Evolutionary conservation across 768 basidiomycete genomes (phyloP).

Genomic region (Termitomyces sp.): DNA sequence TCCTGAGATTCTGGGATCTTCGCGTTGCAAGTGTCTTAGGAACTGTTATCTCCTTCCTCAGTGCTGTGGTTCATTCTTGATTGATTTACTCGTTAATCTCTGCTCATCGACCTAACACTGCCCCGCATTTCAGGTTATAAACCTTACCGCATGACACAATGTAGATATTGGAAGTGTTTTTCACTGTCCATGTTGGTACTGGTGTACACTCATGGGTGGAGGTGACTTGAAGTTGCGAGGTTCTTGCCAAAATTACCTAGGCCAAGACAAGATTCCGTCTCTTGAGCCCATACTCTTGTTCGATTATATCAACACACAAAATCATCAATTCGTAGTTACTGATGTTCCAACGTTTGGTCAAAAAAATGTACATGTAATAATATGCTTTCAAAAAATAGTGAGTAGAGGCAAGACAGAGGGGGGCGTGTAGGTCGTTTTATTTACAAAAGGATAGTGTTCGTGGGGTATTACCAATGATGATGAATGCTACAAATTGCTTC

Average conservation of each 20-base stretch:
- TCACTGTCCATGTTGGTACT: too few relatives aligned
- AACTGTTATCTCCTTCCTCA: not conserved
- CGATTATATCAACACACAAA: too few relatives aligned
- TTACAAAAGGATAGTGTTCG: not conserved
- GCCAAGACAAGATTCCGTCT: not conserved
- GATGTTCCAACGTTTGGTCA: not conserved
- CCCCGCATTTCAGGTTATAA: too few relatives aligned
- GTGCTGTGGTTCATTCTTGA: too few relatives aligned
- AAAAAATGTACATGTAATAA: not conserved
- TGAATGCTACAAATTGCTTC: conserved; percentile 14
- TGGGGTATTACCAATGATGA: conserved; percentile 10
- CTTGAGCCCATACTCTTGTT: not conserved
- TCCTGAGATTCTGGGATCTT: not conserved
- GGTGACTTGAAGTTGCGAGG: too few relatives aligned
- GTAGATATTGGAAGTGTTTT: not conserved
- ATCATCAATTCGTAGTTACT: not conserved
- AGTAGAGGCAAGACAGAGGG: not conserved
- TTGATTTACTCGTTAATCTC: not conserved
- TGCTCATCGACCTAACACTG: not conserved
- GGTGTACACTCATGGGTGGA: too few relatives aligned
- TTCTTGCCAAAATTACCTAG: too few relatives aligned
- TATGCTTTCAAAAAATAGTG: not conserved
- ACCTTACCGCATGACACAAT: not conserved
- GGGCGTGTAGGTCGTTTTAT: not conserved
- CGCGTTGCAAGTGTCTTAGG: not conserved